phyloP scores from a whole-genome alignment of 495 filamentous ascomycete species.

The Lophiotrema nucula region DNA sequence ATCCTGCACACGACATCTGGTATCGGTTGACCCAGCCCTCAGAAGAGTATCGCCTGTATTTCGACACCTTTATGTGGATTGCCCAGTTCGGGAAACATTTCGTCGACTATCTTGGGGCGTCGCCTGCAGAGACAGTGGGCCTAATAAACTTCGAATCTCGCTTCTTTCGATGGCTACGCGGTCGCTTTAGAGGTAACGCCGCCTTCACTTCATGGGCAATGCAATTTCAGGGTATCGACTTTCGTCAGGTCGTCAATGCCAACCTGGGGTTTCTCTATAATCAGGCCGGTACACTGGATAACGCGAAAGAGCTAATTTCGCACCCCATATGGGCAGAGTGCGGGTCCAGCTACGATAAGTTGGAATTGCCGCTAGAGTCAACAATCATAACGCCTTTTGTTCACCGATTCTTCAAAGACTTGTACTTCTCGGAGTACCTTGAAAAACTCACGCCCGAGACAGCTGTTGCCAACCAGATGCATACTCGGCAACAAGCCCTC shows the following conservation, averaged over 20 bases:
- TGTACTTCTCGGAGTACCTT: conserved; percentile 56
- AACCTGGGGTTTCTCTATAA: conserved; percentile 64
- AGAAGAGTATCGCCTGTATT: background rate
- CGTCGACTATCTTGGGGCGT: conserved; percentile 35
- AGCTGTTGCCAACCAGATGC: background rate
- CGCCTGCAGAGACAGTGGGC: conserved; percentile 37
- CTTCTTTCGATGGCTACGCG: conserved; percentile 56
- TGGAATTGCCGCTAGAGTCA: conserved; percentile 23
- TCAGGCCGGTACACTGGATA: conserved; percentile 42
- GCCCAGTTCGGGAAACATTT: background rate
- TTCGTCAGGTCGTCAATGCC: conserved; percentile 53
- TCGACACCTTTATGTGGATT: background rate
- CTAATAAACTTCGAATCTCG: conserved; percentile 52
- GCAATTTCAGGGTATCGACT: conserved; percentile 52
- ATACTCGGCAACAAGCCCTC: background rate
- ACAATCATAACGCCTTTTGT: conserved; percentile 71
- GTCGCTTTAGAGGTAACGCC: conserved; percentile 41
- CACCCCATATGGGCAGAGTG: conserved; percentile 52
- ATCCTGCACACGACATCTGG: background rate
- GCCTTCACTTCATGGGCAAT: conserved; percentile 52
- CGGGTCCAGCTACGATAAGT: conserved; percentile 27
- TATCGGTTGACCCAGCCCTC: background rate
- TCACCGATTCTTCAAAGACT: conserved; percentile 59
- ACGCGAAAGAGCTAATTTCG: conserved; percentile 25
- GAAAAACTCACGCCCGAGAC: conserved; percentile 16